Evolutionary conservation across 768 basidiomycete species (phyloP).

Genomic region (Austroboletus festivus): DNA sequence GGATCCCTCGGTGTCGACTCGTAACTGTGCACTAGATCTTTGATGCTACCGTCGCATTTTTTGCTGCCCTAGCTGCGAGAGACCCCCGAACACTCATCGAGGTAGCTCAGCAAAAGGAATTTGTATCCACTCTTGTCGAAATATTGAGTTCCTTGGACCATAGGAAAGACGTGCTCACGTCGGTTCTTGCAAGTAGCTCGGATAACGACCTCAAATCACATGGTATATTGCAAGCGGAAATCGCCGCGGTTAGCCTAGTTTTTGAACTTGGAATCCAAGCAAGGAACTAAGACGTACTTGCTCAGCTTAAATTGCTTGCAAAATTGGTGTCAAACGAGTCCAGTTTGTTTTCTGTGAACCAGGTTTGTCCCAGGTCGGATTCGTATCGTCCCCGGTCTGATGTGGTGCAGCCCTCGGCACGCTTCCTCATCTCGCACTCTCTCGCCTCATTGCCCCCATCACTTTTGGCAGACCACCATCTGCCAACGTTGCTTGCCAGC

Average conservation of each 20-base stretch:
- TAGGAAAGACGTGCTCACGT: slow-evolving; percentile 49
- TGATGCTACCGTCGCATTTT: slow-evolving; percentile 60
- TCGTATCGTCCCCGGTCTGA: slow-evolving; percentile 4
- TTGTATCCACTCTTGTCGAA: slow-evolving; percentile 43
- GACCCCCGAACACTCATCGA: slow-evolving; percentile 55
- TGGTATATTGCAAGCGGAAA: slow-evolving; percentile 59
- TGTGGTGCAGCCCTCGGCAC: slow-evolving; percentile 44
- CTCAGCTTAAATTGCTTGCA: slow-evolving; percentile 37
- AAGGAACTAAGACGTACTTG: slow-evolving; percentile 6
- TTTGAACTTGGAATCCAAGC: not conserved
- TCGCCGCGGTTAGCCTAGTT: slow-evolving; percentile 43
- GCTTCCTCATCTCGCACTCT: slow-evolving; percentile 50
- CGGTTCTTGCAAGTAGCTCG: slow-evolving; percentile 32
- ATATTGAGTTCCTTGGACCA: slow-evolving; percentile 36
- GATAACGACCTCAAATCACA: slow-evolving; percentile 47
- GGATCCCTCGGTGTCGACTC: not conserved
- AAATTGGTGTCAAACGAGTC: slow-evolving; percentile 36
- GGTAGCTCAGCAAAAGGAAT: slow-evolving; percentile 39
- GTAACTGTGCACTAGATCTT: slow-evolving; percentile 45
- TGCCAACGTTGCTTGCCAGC: slow-evolving; percentile 29
- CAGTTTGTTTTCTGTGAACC: slow-evolving; percentile 18
- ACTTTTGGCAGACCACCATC: slow-evolving; percentile 34
- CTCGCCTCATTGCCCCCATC: slow-evolving; percentile 49
- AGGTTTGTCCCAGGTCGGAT: slow-evolving; percentile 16
- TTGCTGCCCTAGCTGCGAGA: slow-evolving; percentile 58